A percentile compares a stretch with the other conserved stretches of the same genome.
These are phyloP conservation scores for Nannizziopsis barbatae DNA, from an alignment of 2,329 filamentous ascomycete species.

Conservation along the genomic window DNA sequence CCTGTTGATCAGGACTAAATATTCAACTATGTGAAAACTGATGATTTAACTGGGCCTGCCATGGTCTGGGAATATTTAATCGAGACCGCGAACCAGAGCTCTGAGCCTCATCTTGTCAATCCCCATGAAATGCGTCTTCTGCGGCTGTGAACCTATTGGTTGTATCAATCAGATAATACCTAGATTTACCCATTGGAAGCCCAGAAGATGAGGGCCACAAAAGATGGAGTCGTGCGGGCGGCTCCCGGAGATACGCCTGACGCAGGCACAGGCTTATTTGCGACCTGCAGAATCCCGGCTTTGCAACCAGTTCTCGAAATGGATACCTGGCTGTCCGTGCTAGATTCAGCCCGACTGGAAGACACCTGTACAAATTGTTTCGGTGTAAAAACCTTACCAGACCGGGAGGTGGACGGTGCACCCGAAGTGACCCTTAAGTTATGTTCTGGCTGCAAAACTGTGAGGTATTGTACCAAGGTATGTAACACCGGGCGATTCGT, in stretches of 20 bases:
- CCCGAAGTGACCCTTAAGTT: slow-evolving; percentile 34
- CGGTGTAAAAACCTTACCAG: slow-evolving; percentile 25
- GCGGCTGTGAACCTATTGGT: no score
- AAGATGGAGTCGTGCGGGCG: background rate
- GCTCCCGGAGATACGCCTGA: slow-evolving; percentile 11
- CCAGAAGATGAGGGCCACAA: background rate
- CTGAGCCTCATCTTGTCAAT: no score
- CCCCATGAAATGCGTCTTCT: no score
- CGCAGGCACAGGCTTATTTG: slow-evolving; percentile 46
- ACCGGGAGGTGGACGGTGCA: slow-evolving; percentile 16
- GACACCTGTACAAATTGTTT: slow-evolving; percentile 51
- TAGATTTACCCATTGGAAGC: no score
- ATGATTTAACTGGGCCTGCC: no score
- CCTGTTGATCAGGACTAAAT: no score
- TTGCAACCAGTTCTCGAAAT: slow-evolving; percentile 42
- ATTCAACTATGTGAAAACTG: no score
- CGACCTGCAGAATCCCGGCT: slow-evolving; percentile 36
- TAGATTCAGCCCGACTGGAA: slow-evolving; percentile 42
- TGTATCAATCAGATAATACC: no score
- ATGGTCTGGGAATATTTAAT: no score
- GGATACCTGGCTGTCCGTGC: slow-evolving; percentile 37
- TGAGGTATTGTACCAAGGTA: slow-evolving; percentile 52
- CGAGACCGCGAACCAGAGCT: no score
- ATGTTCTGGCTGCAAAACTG: slow-evolving; percentile 48
- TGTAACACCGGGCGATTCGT: slow-evolving; percentile 15